Base-by-base conservation (phyloP, 768 basidiomycete genomes). In the Boletus eberwhitei region DNA sequence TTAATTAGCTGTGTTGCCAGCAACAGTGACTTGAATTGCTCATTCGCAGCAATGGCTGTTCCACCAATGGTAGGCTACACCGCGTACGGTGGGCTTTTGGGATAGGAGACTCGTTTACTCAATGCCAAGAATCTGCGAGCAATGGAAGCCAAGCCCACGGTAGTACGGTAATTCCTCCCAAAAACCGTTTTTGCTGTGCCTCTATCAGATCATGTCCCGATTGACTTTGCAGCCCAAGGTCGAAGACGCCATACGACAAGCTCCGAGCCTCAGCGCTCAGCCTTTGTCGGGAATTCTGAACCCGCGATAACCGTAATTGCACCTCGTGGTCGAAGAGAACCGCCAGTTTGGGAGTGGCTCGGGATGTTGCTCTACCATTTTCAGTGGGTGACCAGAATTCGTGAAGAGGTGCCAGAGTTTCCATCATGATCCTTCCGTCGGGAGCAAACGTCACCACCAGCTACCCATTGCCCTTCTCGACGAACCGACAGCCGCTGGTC, bases 181-280 rank as follows among this genome's bases (percentile, higher is more conserved):
- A 57, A 51, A 32, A 32, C 55, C 49, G 55, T 55, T 29, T 49
- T 55, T 48, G 24, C 49, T 29, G 50, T 51, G 49, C 48, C 31
- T 35, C 31, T 36, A 55, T 49, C 41, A 55, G 40, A 46, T 26
- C 21, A 8, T 40, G 38, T 35, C 36, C 17, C 40, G 8, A 43
- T 57, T 26, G 47, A 19, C 47, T n/a, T 36, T 42, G 34, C 19
- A 31, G n/a, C 36, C 26, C 26, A 46, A 56, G 24, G 16, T 39
- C 29, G 38, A 39, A 41, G 53, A 16, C 12, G 2, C 47, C 12
- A 26, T 26, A 8, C 8, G 32, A n/a, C 34, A 21, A 50, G 36
- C 19, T 35, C 38, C 32, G 38, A 7, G 17, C 8, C 9, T 24
- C 14, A 22, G 12, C 29, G 16, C 9, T 24, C 14, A 22, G 12